Evolutionary conservation across 2,329 filamentous ascomycete species (phyloP).

Genomic region (Colletotrichum navitas): DNA sequence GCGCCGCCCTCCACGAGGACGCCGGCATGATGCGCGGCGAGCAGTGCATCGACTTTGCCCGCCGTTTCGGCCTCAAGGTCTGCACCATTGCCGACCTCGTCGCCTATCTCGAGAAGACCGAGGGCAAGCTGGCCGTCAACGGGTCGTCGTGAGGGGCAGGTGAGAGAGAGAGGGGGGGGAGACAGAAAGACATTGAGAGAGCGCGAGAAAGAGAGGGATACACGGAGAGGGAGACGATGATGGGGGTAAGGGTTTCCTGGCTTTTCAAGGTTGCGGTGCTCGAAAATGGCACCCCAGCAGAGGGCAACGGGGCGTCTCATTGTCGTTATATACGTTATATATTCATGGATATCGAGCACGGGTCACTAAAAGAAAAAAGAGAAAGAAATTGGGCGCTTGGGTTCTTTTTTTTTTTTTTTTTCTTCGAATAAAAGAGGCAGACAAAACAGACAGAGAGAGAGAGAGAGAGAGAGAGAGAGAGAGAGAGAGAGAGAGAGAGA

Average conservation of each 20-base stretch:
- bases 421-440: neutral
- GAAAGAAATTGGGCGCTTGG: neutral
- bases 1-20: slow-evolving; percentile 72
- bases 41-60: slow-evolving; percentile 88
- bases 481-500: neutral
- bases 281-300: neutral
- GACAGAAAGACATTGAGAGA: no score
- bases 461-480: no score
- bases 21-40: slow-evolving; percentile 94
- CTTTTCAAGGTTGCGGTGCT: neutral
- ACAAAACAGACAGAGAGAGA: neutral
- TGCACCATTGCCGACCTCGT: slow-evolving; percentile 96
- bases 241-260: neutral
- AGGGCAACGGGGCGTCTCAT: neutral
- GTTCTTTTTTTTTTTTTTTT: neutral
- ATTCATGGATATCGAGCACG: slow-evolving; percentile 2
- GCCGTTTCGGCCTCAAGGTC: slow-evolving; percentile 88
- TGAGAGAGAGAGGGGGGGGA: neutral
- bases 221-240: no score
- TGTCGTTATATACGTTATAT: neutral
- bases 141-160: slow-evolving; percentile 47
- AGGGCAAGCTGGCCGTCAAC: slow-evolving; percentile 69
- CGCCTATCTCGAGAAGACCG: slow-evolving; percentile 80
- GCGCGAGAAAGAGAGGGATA: neutral
- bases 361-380: neutral